phyloP scores from a whole-genome alignment of 306 rosid genomes.

The Vigna unguiculata region DNA sequence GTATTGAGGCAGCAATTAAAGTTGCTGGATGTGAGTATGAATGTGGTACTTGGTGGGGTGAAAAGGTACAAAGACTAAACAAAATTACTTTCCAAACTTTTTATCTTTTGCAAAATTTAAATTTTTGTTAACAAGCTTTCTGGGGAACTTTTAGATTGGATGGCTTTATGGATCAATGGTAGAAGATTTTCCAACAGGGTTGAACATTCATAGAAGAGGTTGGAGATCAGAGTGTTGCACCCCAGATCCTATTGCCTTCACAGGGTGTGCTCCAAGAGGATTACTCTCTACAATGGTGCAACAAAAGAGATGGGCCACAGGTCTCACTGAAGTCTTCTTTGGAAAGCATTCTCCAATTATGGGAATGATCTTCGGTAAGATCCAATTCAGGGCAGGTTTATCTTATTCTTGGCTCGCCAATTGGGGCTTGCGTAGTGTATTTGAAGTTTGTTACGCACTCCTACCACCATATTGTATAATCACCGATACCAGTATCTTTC shows the following conservation, averaged over 20 bases:
- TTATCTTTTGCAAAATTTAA: not conserved
- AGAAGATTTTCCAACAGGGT: slow-evolving; percentile 71
- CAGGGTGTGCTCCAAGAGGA: slow-evolving; percentile 65
- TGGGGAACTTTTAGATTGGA: slow-evolving; percentile 14
- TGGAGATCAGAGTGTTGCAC: slow-evolving; percentile 63
- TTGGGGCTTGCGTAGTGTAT: slow-evolving; percentile 52
- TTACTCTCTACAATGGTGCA: slow-evolving; percentile 63
- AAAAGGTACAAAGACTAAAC: slow-evolving; percentile 44
- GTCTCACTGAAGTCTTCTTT: slow-evolving; percentile 63
- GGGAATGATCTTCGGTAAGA: slow-evolving; percentile 53
- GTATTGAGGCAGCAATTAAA: slow-evolving; percentile 48
- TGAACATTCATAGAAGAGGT: slow-evolving; percentile 61
- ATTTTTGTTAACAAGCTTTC: not conserved
- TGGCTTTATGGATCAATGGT: slow-evolving; percentile 64
- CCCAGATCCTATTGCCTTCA: slow-evolving; percentile 60
- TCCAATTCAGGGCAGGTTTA: slow-evolving; percentile 60
- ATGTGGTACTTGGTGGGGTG: slow-evolving; percentile 67
- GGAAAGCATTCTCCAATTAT: slow-evolving; percentile 62
- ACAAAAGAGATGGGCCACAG: slow-evolving; percentile 74
- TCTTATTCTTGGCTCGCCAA: slow-evolving; percentile 51
- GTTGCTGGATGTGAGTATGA: slow-evolving; percentile 65
- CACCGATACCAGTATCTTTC: slow-evolving; percentile 66
- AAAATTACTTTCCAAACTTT: not conserved
- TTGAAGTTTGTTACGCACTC: slow-evolving; percentile 56
- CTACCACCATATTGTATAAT: slow-evolving; percentile 67